Evolutionary conservation across 345 rosid genomes (phyloP).

Genomic region (Bretschneidera sinensis): DNA sequence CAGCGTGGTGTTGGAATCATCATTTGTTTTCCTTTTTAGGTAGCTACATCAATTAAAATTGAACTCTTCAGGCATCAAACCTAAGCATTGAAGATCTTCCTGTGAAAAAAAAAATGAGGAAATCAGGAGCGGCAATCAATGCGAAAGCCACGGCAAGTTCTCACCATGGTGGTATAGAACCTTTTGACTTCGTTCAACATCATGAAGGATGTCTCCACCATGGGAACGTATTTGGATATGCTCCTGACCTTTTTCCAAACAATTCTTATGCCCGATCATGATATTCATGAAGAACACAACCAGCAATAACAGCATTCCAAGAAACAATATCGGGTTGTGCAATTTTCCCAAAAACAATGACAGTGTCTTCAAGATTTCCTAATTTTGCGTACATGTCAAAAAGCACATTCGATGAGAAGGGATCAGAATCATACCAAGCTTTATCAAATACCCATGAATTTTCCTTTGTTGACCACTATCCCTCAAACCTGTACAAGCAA

Average conservation of each 20-base stretch:
- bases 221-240: conserved; percentile 44
- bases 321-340: conserved; percentile 44
- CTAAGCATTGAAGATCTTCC: too few species aligned
- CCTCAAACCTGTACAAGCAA: conserved; percentile 43
- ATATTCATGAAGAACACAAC: conserved; percentile 43
- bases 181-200: conserved; percentile 43
- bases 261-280: conserved; percentile 33
- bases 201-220: conserved; percentile 48
- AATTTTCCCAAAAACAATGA: conserved; percentile 34
- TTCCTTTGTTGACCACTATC: conserved; percentile 35
- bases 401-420: conserved; percentile 46
- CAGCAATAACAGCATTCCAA: conserved; percentile 59
- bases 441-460: conserved; percentile 40
- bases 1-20: too few species aligned
- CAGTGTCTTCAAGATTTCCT: conserved; percentile 37
- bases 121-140: conserved; percentile 54
- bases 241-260: conserved; percentile 27
- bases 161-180: conserved; percentile 50
- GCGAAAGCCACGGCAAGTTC: conserved; percentile 62
- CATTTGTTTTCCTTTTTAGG: too few species aligned
- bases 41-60: too few species aligned
- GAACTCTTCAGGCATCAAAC: too few species aligned
- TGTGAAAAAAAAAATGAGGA: too few species aligned
- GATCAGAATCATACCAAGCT: conserved; percentile 47
- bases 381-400: conserved; percentile 63